A percentile compares a stretch with the other conserved stretches of the same genome.
These are phyloP conservation scores for Planoprotostelium fungivorum DNA, from an alignment of 78 protist genomes.

Conservation along the genomic window DNA sequence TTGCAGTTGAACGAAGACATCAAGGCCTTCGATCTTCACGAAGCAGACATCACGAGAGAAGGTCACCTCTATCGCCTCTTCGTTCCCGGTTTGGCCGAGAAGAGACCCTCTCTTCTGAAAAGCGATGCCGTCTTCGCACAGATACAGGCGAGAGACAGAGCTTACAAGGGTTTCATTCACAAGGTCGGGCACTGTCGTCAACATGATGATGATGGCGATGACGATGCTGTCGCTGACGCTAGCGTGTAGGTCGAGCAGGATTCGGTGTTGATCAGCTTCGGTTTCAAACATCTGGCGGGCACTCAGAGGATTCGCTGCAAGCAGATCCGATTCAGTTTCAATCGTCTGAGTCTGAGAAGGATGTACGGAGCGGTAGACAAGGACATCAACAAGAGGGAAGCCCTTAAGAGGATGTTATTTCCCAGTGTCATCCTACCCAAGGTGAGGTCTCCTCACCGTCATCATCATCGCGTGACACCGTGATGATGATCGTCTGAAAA, in stretches of 20 bases:
- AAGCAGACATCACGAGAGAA: not conserved
- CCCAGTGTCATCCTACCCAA: too few species aligned
- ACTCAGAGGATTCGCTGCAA: not conserved
- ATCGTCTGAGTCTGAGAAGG: not conserved
- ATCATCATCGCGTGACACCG: too few species aligned
- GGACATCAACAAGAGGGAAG: not conserved
- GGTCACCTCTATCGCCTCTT: not conserved
- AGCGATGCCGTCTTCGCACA: not conserved
- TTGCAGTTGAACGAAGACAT: not conserved
- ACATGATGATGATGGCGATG: too few species aligned
- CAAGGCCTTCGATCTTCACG: not conserved
- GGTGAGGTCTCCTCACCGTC: too few species aligned
- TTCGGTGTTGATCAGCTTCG: not conserved
- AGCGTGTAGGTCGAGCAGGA: not conserved
- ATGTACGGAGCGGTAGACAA: not conserved
- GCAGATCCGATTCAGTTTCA: not conserved
- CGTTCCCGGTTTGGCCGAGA: not conserved
- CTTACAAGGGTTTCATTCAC: not conserved
- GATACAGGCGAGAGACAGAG: not conserved
- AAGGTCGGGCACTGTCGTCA: too few species aligned
- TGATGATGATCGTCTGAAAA: too few species aligned
- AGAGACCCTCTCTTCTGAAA: slow-evolving; percentile 1
- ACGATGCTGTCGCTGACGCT: too few species aligned
- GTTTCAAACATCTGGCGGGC: not conserved
- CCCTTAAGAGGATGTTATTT: not conserved